These are phyloP conservation scores for Podaxis sp. DNA, from an alignment of 768 basidiomycete species.

Conservation along the genomic window DNA sequence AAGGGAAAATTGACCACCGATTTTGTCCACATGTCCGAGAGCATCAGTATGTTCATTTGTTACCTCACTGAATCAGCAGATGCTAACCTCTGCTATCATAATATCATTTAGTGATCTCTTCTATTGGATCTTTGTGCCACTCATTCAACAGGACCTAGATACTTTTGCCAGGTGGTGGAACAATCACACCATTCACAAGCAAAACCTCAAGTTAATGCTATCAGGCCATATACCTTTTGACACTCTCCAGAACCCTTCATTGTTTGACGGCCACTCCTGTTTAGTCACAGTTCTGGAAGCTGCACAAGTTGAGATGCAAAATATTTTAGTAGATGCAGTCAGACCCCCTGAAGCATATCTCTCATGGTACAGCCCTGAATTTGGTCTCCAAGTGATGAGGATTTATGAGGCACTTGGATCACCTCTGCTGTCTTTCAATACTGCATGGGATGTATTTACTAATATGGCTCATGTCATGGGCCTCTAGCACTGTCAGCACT, in stretches of 20 bases:
- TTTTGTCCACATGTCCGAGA: not conserved
- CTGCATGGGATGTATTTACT: no score
- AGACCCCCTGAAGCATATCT: no score
- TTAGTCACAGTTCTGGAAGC: no score
- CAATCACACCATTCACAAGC: not conserved
- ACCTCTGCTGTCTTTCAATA: no score
- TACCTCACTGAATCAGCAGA: not conserved
- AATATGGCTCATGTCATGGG: no score
- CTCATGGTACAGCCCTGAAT: no score
- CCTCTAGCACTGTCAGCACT: no score
- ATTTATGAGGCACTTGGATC: no score
- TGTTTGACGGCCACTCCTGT: no score
- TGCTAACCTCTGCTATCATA: not conserved
- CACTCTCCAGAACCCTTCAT: not conserved
- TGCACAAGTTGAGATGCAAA: no score
- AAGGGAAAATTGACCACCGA: slow-evolving; percentile 6
- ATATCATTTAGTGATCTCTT: not conserved
- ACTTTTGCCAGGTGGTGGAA: not conserved
- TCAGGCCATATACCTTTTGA: not conserved
- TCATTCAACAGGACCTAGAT: not conserved
- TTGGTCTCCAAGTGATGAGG: no score
- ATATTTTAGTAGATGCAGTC: no score
- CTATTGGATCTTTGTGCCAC: not conserved
- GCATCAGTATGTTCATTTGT: not conserved
- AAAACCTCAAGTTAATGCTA: not conserved